A percentile compares a stretch with the other conserved stretches of the same genome.
Evolutionary conservation across 352 stramenopile genomes (phyloP).

Genomic region (Pythium chondricola): DNA sequence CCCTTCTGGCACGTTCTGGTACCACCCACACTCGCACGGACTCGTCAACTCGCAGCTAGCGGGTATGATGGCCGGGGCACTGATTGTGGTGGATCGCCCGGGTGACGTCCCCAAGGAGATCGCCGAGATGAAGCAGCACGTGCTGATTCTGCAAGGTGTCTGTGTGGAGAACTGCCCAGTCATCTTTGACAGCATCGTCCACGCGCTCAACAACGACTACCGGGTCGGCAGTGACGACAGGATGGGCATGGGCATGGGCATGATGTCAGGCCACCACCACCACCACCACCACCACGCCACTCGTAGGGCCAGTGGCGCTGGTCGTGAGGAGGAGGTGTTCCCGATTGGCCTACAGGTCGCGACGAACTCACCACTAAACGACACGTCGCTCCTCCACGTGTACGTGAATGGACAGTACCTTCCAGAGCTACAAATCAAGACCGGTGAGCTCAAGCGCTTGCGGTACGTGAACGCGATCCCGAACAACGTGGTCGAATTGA

Average conservation of each 20-base stretch:
- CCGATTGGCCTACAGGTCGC: constrained; percentile 35
- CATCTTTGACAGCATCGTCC: constrained; percentile 43
- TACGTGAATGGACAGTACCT: constrained; percentile 75
- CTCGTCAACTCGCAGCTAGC: constrained; percentile 69
- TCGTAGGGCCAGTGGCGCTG: too few relatives aligned
- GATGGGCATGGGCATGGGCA: constrained; percentile 20
- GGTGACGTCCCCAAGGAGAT: constrained; percentile 44
- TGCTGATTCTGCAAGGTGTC: constrained; percentile 64
- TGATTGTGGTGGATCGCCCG: constrained; percentile 58
- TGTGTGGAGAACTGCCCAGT: constrained; percentile 65
- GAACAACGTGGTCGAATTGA: constrained; percentile 73
- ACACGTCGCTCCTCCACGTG: constrained; percentile 59
- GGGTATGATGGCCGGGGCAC: constrained; percentile 61
- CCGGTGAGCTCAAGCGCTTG: constrained; percentile 54
- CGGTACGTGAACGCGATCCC: constrained; percentile 72
- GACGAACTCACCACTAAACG: constrained; percentile 46
- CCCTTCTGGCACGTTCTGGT: constrained; percentile 72
- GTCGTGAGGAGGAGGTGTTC: constrained; percentile 25
- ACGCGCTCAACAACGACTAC: constrained; percentile 55
- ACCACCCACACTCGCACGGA: constrained; percentile 66
- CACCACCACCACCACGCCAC: too few relatives aligned
- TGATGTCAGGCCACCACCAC: constrained; percentile 19
- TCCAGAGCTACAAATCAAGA: constrained; percentile 40
- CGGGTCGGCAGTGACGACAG: constrained; percentile 10
- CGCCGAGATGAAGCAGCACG: constrained; percentile 48